Evolutionary conservation across 306 rosid genomes (phyloP).

Genomic region (Parietaria judaica): DNA sequence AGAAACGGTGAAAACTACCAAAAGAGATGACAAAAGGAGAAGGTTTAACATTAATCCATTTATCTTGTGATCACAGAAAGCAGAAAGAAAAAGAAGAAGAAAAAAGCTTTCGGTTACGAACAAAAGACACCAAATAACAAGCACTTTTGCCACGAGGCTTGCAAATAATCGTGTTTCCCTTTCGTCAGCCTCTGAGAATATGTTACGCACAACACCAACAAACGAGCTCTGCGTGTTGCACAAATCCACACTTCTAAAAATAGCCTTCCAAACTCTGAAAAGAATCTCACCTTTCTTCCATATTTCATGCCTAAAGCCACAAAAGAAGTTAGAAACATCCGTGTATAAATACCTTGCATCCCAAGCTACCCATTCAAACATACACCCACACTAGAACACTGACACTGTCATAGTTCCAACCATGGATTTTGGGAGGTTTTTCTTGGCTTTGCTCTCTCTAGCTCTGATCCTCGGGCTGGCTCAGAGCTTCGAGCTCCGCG

Average conservation of each 20-base stretch:
- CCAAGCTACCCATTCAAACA: slow-evolving; percentile 4
- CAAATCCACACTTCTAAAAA: slow-evolving; percentile 10
- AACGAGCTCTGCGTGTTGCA: slow-evolving; percentile 16
- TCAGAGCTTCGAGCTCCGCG: slow-evolving; percentile 34
- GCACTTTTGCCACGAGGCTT: background rate
- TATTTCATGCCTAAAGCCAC: slow-evolving; percentile 8
- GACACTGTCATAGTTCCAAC: background rate
- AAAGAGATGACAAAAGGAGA: too few relatives aligned
- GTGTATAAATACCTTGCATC: slow-evolving; percentile 6
- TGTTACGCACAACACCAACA: slow-evolving; percentile 2
- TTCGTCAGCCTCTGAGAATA: slow-evolving; percentile 17
- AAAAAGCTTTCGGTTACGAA: slow-evolving; percentile 11
- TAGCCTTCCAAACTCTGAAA: background rate
- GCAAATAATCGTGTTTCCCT: slow-evolving; percentile 16
- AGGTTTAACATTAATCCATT: too few relatives aligned
- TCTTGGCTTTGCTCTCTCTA: slow-evolving; percentile 16
- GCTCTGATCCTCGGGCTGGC: slow-evolving; percentile 21
- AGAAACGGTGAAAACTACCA: too few relatives aligned
- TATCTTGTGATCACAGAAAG: too few relatives aligned
- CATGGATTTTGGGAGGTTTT: slow-evolving; percentile 16
- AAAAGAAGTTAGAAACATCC: slow-evolving; percentile 5
- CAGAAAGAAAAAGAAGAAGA: too few relatives aligned
- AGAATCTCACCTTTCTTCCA: background rate
- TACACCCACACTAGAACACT: background rate
- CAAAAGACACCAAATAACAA: background rate